These are phyloP conservation scores for Leccinum barrowsii DNA, from an alignment of 768 basidiomycete genomes.

Conservation along the genomic window DNA sequence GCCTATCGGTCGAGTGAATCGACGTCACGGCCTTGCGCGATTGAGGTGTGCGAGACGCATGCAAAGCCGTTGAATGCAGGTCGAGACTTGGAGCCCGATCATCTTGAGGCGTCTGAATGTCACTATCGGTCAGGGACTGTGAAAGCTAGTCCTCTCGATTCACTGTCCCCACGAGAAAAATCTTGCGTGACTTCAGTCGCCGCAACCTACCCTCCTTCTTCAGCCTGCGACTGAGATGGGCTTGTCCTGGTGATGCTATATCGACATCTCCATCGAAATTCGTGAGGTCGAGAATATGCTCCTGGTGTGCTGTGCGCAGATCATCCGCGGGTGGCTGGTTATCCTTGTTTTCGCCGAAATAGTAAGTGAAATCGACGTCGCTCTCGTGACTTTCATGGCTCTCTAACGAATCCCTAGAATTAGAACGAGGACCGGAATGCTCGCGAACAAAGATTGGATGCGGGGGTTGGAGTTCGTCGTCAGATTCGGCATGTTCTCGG, in stretches of 20 bases:
- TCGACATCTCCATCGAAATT: slow-evolving; percentile 79
- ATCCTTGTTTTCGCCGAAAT: slow-evolving; percentile 35
- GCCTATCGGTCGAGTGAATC: slow-evolving; percentile 20
- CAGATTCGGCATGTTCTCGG: background rate
- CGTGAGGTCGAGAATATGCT: slow-evolving; percentile 60
- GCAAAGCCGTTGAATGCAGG: background rate
- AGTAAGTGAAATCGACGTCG: slow-evolving; percentile 42
- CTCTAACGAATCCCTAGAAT: slow-evolving; percentile 27
- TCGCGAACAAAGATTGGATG: slow-evolving; percentile 26
- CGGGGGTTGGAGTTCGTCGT: slow-evolving; percentile 36
- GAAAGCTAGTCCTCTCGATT: slow-evolving; percentile 12
- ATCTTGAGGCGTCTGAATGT: background rate
- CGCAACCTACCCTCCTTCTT: slow-evolving; percentile 61
- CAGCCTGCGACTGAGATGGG: slow-evolving; percentile 46
- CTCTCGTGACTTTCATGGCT: slow-evolving; percentile 31
- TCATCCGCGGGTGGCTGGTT: slow-evolving; percentile 28
- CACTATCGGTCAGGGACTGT: background rate
- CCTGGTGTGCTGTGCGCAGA: slow-evolving; percentile 40
- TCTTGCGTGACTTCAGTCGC: slow-evolving; percentile 42
- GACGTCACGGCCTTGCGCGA: slow-evolving; percentile 4
- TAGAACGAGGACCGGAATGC: slow-evolving; percentile 4
- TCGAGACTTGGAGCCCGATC: background rate
- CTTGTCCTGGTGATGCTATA: slow-evolving; percentile 53
- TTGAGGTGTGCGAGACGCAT: background rate
- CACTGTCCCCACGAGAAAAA: slow-evolving; percentile 6